Evolutionary conservation across 1,284 basidiomycete species (phyloP), one percentile per base, ranked within the genome.

Genomic region (Cryptococcus sp.): DNA sequence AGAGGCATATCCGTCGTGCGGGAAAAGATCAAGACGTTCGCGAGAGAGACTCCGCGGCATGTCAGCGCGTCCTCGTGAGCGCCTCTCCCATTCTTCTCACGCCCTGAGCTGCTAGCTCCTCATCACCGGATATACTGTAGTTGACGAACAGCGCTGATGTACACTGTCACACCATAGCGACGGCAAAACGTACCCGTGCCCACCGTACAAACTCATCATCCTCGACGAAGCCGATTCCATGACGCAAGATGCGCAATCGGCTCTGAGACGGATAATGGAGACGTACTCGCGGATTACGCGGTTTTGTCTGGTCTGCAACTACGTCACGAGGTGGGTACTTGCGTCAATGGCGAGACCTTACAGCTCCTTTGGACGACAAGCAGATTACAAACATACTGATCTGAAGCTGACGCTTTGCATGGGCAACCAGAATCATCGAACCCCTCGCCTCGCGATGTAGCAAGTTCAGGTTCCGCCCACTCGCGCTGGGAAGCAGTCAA

Each of bases 191-290:
- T 98, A 96, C 73, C 94, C 95, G 25, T 97, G 91, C 72, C 96
- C 96, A 35, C 95, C 96, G 0, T 99, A 93, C 83, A 99, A 99
- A 79, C 96, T 99, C 69, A 90, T 99, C 75, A 98, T 99, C 63
- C 85, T 99, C 19, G 96, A 99, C 72, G 96, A 99, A 80, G 96
- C 96, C 41, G 96, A 99, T 76, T 95, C 92, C 15, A 99, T 99
- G 95, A 99, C 95, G 7, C 96, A 99, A 79, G 95, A 99, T 75
- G 95, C 95, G 1, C 95, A 99, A 79, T 93, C 89, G 49, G 95
- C 95, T 0, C 81, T 99, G 46, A 85, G 95, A 50, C 85, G 96
- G 22, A 99, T 99, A 73, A 99, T 99, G 96, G 96, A 99, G 80
- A 94, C 88, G 40, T 94, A 99, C 73, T 93, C 92, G 7, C 85